Conservation (phyloP, 495 filamentous ascomycete genomes). For the Pseudomonodictys pantanalensis region DNA sequence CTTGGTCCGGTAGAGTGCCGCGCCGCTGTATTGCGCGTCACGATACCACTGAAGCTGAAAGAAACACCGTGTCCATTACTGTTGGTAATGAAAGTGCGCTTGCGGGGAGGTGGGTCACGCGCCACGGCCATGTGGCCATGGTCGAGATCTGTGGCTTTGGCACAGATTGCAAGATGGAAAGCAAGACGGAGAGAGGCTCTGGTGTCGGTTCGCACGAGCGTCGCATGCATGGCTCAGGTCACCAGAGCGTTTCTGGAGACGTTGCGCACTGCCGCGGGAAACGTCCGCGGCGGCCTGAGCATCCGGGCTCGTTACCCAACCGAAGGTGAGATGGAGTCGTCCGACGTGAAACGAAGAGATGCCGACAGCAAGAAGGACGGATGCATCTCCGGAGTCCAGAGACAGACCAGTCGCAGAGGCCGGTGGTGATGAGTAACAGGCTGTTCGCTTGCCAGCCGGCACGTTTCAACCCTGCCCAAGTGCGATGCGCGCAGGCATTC, state of each 20-base stretch:
- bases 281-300: no score
- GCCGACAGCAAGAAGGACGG: no score
- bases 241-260: no score
- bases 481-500: not conserved
- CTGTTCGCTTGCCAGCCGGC: constrained; percentile 15
- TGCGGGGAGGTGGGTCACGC: no score
- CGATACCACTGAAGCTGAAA: not conserved
- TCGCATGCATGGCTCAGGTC: no score
- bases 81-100: not conserved
- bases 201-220: no score
- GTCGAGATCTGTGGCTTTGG: not conserved
- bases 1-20: not conserved
- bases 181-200: no score
- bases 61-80: not conserved
- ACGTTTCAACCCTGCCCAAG: constrained; percentile 8
- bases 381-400: not conserved
- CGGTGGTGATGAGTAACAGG: constrained; percentile 1
- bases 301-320: no score
- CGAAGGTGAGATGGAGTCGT: no score
- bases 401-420: not conserved
- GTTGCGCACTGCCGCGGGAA: no score
- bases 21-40: not conserved
- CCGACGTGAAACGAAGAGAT: no score
- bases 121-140: constrained; percentile 14
- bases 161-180: no score